Evolutionary conservation across 2,329 filamentous ascomycete species (phyloP), one percentile per base, ranked within the genome.

Genomic region (Fusarium pilosicola): DNA sequence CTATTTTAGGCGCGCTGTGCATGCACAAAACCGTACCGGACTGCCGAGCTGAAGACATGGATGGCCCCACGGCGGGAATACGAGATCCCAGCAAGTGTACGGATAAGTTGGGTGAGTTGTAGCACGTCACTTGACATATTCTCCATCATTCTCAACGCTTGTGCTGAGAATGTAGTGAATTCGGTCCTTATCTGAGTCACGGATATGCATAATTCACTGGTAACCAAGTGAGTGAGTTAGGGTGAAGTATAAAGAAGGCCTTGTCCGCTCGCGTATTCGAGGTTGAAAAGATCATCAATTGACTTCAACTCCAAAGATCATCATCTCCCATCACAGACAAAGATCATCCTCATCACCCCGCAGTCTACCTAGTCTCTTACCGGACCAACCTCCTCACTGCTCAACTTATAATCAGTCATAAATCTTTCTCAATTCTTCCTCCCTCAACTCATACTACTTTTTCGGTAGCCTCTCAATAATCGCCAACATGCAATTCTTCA

Each of bases 401-500:
- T 32, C 45, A 54, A 66, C n/a, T 48, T 58, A 15, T 39, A 48
- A 49, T 28, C 41, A 64, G 44, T 30, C 59, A 49, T 49, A 65
- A 62, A 30, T 15, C 54, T 15, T 52, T 17, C 18, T 51, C 32
- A 34, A 24, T 18, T 34, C 61, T 28, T 28, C 24, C 28, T 44
- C 49, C 48, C 17, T 20, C 42, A 38, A 41, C 28, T 46, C 62
- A 30, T 17, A 49, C 30, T 38, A 45, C n/a, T 46, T 36, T 26
- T 34, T 17, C 41, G 26, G 62, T 55, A 55, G 24, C 24, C 8
- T 55, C 41, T 24, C 45, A 41, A 64, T 26, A 34, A 70, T 42
- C 63, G 44, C 57, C 70, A 78, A 71, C 7, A 78, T 78, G 76
- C 74, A 78, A 52, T 71, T 78, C 71, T 60, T 79, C 60, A 74